These are phyloP conservation scores for Galeopsis tetrahit DNA, from an alignment of 257 asterid genomes.

Conservation along the genomic window DNA sequence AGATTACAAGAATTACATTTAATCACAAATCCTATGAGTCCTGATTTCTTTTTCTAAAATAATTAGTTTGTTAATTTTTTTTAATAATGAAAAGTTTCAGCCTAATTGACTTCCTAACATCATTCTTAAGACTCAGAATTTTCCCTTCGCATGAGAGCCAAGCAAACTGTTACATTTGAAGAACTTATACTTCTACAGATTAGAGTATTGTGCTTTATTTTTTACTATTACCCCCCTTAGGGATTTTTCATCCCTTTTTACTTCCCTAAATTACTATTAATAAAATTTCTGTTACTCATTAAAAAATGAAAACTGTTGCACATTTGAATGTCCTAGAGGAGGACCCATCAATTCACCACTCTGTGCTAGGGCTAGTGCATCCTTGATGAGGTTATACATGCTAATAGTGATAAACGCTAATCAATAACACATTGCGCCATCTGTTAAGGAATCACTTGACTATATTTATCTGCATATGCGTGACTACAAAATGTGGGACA, in stretches of 20 bases:
- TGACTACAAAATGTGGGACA: background rate
- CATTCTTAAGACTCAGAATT: background rate
- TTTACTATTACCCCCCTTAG: background rate
- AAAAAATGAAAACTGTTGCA: background rate
- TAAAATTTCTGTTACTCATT: background rate
- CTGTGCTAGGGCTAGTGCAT: background rate
- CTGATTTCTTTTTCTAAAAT: background rate
- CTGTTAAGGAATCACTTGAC: background rate
- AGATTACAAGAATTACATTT: constrained; percentile 28
- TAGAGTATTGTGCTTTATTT: background rate
- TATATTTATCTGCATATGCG: background rate
- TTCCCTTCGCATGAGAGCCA: background rate
- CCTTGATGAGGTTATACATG: background rate
- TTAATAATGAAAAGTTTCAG: constrained; percentile 15
- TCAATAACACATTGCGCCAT: background rate
- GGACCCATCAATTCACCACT: background rate
- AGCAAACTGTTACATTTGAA: background rate
- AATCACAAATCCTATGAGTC: constrained; percentile 21
- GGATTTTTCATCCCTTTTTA: background rate
- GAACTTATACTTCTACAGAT: background rate
- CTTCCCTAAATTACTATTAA: background rate
- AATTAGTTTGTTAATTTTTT: background rate
- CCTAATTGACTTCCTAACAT: constrained; percentile 25
- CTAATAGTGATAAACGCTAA: background rate
- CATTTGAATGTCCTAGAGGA: background rate